A percentile compares a stretch with the other conserved stretches of the same genome.
phyloP scores from a whole-genome alignment of 805 yeast species.

The Pichia nakasei region DNA sequence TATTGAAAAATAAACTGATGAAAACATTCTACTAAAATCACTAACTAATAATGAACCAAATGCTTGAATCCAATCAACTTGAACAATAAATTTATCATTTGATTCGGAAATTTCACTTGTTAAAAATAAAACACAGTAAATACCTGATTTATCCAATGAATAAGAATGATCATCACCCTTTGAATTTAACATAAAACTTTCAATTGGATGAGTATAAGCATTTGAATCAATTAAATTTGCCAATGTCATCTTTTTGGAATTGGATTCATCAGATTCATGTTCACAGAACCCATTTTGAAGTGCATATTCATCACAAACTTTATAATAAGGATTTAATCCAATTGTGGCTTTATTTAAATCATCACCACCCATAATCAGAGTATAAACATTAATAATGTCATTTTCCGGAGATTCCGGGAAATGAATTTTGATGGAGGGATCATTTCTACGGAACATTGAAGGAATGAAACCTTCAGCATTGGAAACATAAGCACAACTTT shows the following conservation, averaged over 20 bases:
- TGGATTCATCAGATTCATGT: constrained; percentile 12
- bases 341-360: constrained; percentile 20
- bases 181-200: constrained; percentile 10
- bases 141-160: constrained; percentile 14
- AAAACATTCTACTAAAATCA: constrained; percentile 22
- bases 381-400: constrained; percentile 12
- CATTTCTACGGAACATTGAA: background rate
- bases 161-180: constrained; percentile 9
- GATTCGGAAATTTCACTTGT: constrained; percentile 11
- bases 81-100: constrained; percentile 7
- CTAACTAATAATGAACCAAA: constrained; percentile 23
- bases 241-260: constrained; percentile 9
- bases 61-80: constrained; percentile 26
- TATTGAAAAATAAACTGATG: constrained; percentile 16
- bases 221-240: constrained; percentile 15
- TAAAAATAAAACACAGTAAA: constrained; percentile 22
- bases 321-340: constrained; percentile 17
- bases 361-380: constrained; percentile 17
- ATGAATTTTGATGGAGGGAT: constrained; percentile 11
- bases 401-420: constrained; percentile 8
- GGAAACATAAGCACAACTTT: constrained; percentile 26
- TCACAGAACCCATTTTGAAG: constrained; percentile 16
- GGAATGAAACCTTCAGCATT: constrained; percentile 13
- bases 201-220: constrained; percentile 12
- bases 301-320: constrained; percentile 27